Base-by-base conservation (phyloP, 2,329 filamentous ascomycete species). In the Teratosphaeria epicoccoides region DNA sequence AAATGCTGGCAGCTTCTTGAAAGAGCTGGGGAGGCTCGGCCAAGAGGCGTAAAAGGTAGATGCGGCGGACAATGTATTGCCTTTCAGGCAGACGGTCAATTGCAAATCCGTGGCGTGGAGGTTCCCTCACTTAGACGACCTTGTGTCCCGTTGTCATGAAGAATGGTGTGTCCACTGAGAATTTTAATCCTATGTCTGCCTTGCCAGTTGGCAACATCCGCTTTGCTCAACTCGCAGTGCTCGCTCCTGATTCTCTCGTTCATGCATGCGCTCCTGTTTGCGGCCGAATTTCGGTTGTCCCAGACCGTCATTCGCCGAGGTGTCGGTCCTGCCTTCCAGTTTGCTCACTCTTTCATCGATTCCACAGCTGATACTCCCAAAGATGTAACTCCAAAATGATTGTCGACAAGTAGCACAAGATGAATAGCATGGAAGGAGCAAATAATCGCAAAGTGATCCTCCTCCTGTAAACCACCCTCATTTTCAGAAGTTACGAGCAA, bases 1-100 rank as follows among this genome's bases (percentile, higher is more conserved):
- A 57, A 82, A 81, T 60, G 79, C 81, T 9, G 76, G 74, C 51
- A 80, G 81, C 57, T 84, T 84, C 64, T 67, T 84, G 22, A 76
- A 77, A 49, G 80, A 81, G 56, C 67, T 84, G 58, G 75, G 71
- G 22, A 75, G 71, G 54, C 61, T 84, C 56, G 81, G 81, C 5
- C 71, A 69, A 54, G 81, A 83, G 63, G 46, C 52, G 1, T 57
- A 20, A 48, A 24, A 10, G 4, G n/a, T 14, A 17, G n/a, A 17
- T 40, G 33, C 7, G n/a, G n/a, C 2, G n/a, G n/a, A 9, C 3
- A 3, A 4, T 9, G 4, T 17, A 17, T 40, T 9, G 33, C n/a
- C 9, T n/a, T 7, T 40, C 33, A 20, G 5, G 20, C 10, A 40
- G 33, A 40, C n/a, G 33, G 33, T 17, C 33, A 20, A 17, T 20